Evolutionary conservation across 1,284 basidiomycete genomes (phyloP), one percentile per base, ranked within the genome.

Genomic region (Boletus semigastroideus): DNA sequence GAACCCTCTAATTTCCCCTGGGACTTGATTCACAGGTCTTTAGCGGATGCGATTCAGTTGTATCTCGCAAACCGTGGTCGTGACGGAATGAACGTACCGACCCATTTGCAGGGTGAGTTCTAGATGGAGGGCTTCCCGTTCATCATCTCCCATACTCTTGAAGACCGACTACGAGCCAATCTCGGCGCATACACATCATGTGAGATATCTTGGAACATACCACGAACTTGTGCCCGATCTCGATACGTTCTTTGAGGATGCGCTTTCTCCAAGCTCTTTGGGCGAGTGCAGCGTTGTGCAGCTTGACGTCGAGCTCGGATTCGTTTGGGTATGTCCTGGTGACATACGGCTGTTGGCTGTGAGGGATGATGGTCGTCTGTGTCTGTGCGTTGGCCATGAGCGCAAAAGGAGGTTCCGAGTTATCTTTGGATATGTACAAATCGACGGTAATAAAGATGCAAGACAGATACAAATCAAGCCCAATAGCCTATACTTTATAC

Each of bases 21-120:
- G 72, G 38, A 77, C 76, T 67, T 92, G 90, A 0, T 82, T 80
- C 37, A 93, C 78, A 0, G 94, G 94, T 44, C 94, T 93, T 57
- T 20, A 38, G 33, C 17, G 30, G 28, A 27, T 17, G 12, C 2
- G 5, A 30, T 45, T 51, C 51, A 55, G 39, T 20, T 7, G 33
- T 4, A 44, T 30, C 25, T 28, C 3, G 5, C 25, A 25, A 25
- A 25, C 7, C 25, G 25, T 25, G 28, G 48, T 25, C 54, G 30
- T 13, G 38, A 19, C 38, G 16, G 9, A 42, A 31, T 4, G 7
- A 53, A 70, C 78, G 59, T 51, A 86, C 84, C 88, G 72, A 34
- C 90, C 91, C 85, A 93, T 92, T 70, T 92, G 86, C 40, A 79
- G 61, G 1, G 88, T 85, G 49, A 93, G 75, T 64, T 97, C 94